Percentiles rank a stretch among this genome's conserved stretches.
Evolutionary conservation across 805 yeast species (phyloP).

Genomic region (Saturnispora kantuleensis): DNA sequence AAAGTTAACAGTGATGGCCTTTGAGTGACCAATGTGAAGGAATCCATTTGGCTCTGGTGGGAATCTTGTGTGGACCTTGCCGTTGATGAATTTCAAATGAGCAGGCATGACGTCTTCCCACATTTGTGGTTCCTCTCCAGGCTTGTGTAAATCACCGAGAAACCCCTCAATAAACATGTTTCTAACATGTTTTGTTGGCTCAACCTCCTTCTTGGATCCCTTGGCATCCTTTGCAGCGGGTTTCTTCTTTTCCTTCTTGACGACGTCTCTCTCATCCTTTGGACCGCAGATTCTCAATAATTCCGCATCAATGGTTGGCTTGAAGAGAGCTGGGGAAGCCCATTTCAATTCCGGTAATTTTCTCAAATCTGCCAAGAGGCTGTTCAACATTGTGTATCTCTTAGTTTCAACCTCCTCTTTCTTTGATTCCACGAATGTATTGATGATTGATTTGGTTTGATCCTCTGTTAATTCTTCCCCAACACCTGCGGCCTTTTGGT

Average conservation of each 20-base stretch:
- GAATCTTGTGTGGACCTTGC: conserved; percentile 84
- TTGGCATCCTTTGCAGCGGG: conserved; percentile 21
- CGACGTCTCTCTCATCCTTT: conserved; percentile 86
- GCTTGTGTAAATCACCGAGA: conserved; percentile 87
- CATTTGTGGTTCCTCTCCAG: conserved; percentile 91
- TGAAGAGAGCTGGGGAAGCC: conserved; percentile 84
- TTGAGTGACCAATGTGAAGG: conserved; percentile 94
- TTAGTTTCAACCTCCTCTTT: conserved; percentile 52
- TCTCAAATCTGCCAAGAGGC: conserved; percentile 68
- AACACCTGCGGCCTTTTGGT: conserved; percentile 68
- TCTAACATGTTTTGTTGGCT: conserved; percentile 30
- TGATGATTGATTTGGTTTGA: conserved; percentile 50
- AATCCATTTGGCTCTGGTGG: conserved; percentile 99
- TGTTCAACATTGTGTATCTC: conserved; percentile 74
- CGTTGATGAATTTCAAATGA: conserved; percentile 70
- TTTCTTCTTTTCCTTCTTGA: conserved; percentile 66
- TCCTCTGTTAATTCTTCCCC: conserved; percentile 65
- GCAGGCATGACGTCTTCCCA: conserved; percentile 74
- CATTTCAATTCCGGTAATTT: conserved; percentile 69
- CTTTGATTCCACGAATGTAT: conserved; percentile 48
- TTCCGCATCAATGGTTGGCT: conserved; percentile 76
- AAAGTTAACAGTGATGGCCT: conserved; percentile 95
- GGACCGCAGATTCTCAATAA: conserved; percentile 76
- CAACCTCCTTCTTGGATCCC: conserved; percentile 11
- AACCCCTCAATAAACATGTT: conserved; percentile 94